A percentile compares a stretch with the other conserved stretches of the same genome.
These are phyloP conservation scores for Solanum medicagineum DNA, from an alignment of 257 asterid genomes.

Conservation along the genomic window DNA sequence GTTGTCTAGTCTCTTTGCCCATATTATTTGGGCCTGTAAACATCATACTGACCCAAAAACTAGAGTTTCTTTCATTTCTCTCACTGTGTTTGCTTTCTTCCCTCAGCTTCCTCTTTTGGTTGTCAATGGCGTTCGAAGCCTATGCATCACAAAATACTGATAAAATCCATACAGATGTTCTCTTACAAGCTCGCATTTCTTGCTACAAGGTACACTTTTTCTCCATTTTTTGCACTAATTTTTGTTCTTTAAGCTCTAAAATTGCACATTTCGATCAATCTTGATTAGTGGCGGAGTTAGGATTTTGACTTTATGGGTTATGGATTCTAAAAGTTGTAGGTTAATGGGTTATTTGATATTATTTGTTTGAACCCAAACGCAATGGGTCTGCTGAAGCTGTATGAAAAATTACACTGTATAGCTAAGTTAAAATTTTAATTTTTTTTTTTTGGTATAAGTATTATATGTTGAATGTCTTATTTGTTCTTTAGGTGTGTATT, in stretches of 20 bases:
- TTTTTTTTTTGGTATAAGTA: too few species aligned
- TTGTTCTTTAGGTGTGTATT: neutral
- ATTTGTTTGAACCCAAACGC: neutral
- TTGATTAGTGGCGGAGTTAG: neutral
- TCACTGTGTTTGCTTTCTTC: neutral
- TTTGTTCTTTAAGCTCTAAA: neutral
- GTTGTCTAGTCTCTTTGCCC: neutral
- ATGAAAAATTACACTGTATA: neutral
- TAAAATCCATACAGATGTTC: conserved; percentile 58
- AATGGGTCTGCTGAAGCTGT: too few species aligned
- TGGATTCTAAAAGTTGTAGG: neutral
- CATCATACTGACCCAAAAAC: neutral
- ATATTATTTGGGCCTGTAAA: neutral
- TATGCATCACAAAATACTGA: conserved; percentile 42
- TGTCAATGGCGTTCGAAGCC: conserved; percentile 55
- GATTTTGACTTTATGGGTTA: neutral
- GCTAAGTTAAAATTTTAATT: neutral
- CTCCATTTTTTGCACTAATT: neutral
- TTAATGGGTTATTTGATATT: neutral
- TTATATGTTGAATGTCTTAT: too few species aligned
- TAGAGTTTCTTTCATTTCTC: neutral
- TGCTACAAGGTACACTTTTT: conserved; percentile 53
- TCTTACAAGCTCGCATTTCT: conserved; percentile 49
- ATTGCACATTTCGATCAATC: neutral
- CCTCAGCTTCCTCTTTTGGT: neutral